Evolutionary conservation across 2,329 filamentous ascomycete genomes (phyloP), one percentile per base, ranked within the genome.

Genomic region (Truncatella angustata): DNA sequence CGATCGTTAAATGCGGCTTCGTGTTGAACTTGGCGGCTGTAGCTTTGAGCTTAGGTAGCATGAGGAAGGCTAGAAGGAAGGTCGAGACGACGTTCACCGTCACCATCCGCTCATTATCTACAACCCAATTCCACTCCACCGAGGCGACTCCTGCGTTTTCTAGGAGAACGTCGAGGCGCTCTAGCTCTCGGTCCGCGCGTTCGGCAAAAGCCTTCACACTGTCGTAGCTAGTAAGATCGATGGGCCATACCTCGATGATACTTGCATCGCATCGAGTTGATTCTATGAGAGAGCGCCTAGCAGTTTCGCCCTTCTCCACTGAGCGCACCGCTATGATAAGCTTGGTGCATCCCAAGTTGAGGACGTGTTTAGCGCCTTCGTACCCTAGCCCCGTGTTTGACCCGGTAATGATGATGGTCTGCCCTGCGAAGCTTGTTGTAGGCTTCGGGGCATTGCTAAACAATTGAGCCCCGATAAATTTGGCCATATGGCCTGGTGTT

Each of bases 191-290:
- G 4, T 18, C 14, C 1, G 40, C 42, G 7, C 49, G 49, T 6
- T 28, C 23, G 14, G 35, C 37, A n/a, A 51, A 51, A 11, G 21
- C 23, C 32, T 11, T 4, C 21, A 52, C 50, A 43, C 50, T 52
- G 21, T 47, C 50, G 21, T 47, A 52, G 16, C 39, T 47, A 14
- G 18, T 12, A 12, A 52, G 43, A 24, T 52, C 43, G 5, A 52
- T n/a, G 4, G 44, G 23, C 50, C 50, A 52, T 6, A 52, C 50
- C 14, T 52, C 43, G 34, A 48, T 24, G 11, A 30, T 26, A 6
- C 20, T 28, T 10, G 21, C 24, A 5, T 26, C 26, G 20, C 3
- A n/a, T 4, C 18, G 11, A 20, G 32, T 37, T 20, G 39, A n/a
- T 11, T 48, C 23, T 3, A 48, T 16, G 24, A 35, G 30, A 4